A percentile compares a stretch with the other conserved stretches of the same genome.
phyloP scores from a whole-genome alignment of 805 yeast genomes.

The Blastobotrys mokoenaii region DNA sequence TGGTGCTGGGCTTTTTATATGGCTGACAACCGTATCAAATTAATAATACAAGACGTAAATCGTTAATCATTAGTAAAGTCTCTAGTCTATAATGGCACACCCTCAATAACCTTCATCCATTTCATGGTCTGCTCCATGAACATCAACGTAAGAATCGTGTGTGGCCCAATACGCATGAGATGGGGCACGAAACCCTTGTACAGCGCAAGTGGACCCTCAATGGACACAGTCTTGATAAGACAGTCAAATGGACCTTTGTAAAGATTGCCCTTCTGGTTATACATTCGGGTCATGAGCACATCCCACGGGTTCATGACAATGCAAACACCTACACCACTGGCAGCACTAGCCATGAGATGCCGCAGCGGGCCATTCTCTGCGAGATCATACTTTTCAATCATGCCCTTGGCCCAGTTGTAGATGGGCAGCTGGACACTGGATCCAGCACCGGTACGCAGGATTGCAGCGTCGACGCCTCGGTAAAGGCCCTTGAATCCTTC shows the following conservation, averaged over 20 bases:
- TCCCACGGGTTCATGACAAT: slow-evolving; percentile 98
- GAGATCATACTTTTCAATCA: slow-evolving; percentile 44
- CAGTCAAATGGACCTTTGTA: slow-evolving; percentile 89
- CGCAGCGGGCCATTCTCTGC: slow-evolving; percentile 56
- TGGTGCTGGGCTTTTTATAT: no score
- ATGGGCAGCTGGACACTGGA: slow-evolving; percentile 92
- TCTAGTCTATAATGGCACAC: slow-evolving; percentile 18
- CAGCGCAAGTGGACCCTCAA: slow-evolving; percentile 81
- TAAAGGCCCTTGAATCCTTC: slow-evolving; percentile 77
- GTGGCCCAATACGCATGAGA: slow-evolving; percentile 87
- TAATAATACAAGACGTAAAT: no score
- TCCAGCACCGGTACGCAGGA: slow-evolving; percentile 89
- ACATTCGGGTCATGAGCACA: slow-evolving; percentile 87
- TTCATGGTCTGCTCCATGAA: slow-evolving; percentile 95
- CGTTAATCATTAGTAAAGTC: background rate
- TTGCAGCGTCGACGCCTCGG: slow-evolving; percentile 92
- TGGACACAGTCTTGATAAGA: slow-evolving; percentile 65
- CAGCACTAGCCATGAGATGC: slow-evolving; percentile 65
- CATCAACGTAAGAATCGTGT: slow-evolving; percentile 75
- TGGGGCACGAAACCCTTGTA: slow-evolving; percentile 97
- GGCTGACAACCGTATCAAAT: no score
- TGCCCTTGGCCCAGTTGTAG: slow-evolving; percentile 67
- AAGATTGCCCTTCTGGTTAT: slow-evolving; percentile 84
- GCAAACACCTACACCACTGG: slow-evolving; percentile 87
- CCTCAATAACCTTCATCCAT: slow-evolving; percentile 38